Percentiles rank a stretch among this genome's conserved stretches.
Evolutionary conservation across 495 filamentous ascomycete genomes (phyloP).

Genomic region (Halenospora varia): DNA sequence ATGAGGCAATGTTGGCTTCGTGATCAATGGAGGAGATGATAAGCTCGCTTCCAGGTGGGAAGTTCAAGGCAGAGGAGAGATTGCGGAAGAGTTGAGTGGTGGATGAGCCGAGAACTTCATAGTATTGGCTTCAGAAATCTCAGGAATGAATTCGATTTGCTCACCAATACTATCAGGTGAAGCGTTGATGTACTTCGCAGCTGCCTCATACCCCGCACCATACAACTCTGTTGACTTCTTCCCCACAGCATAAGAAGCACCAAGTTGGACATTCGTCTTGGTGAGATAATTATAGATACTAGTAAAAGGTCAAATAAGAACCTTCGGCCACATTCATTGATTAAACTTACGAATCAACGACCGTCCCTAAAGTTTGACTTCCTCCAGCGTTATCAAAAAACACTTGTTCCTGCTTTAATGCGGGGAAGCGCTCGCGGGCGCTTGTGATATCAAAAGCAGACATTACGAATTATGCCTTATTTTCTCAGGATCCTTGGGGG

Average conservation of each 20-base stretch:
- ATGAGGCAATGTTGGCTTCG: slow-evolving; percentile 67
- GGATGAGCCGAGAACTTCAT: slow-evolving; percentile 58
- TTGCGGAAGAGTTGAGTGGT: slow-evolving; percentile 74
- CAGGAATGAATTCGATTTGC: neutral
- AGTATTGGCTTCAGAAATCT: slow-evolving; percentile 5
- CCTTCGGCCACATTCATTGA: neutral
- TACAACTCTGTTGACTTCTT: slow-evolving; percentile 52
- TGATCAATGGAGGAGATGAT: slow-evolving; percentile 66
- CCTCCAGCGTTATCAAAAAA: slow-evolving; percentile 76
- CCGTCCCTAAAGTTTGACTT: slow-evolving; percentile 60
- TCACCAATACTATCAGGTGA: slow-evolving; percentile 54
- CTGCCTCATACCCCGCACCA: slow-evolving; percentile 51
- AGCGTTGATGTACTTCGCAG: slow-evolving; percentile 66
- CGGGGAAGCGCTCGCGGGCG: slow-evolving; percentile 61
- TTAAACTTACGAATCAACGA: slow-evolving; percentile 56
- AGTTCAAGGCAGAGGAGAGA: slow-evolving; percentile 54
- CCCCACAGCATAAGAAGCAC: slow-evolving; percentile 56
- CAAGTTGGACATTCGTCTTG: slow-evolving; percentile 68
- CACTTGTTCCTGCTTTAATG: slow-evolving; percentile 58
- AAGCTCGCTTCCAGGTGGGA: slow-evolving; percentile 58
- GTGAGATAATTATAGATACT: slow-evolving; percentile 63
- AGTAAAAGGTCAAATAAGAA: neutral
- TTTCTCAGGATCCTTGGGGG: neutral
- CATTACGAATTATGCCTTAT: slow-evolving; percentile 12
- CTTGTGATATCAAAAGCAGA: slow-evolving; percentile 44